A percentile compares a stretch with the other conserved stretches of the same genome.
Evolutionary conservation across 208 protist genomes (phyloP).

Genomic region (Leishmania braziliensis): DNA sequence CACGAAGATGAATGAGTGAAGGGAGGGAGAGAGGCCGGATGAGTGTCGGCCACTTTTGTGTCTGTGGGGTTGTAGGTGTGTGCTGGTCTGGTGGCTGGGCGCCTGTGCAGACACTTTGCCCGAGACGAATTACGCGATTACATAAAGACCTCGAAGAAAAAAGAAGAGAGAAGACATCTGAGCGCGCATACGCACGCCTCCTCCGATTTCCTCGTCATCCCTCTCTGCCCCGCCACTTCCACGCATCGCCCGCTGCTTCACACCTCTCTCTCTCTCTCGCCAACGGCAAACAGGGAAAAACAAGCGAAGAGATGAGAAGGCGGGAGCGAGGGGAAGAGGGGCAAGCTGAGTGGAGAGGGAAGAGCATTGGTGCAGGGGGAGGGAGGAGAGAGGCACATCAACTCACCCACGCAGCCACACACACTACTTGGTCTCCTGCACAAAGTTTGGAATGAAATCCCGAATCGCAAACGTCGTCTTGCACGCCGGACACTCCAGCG

Average conservation of each 20-base stretch:
- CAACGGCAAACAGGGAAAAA: not conserved
- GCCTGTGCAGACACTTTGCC: not conserved
- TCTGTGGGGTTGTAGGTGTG: not conserved
- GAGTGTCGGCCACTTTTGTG: not conserved
- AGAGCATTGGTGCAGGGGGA: not conserved
- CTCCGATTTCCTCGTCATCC: not conserved
- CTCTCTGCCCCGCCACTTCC: not conserved
- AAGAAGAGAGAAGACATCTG: not conserved
- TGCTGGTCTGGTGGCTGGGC: not conserved
- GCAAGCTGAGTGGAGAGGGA: too few relatives aligned
- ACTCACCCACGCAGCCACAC: not conserved
- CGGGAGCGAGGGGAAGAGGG: not conserved
- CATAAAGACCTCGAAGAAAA: not conserved
- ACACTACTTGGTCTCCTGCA: slow-evolving; percentile 40
- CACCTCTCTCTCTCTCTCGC: not conserved
- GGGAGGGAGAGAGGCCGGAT: not conserved
- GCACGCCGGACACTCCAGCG: slow-evolving; percentile 72
- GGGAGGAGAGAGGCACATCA: not conserved
- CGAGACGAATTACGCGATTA: not conserved
- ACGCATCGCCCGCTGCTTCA: not conserved
- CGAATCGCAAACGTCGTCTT: slow-evolving; percentile 60
- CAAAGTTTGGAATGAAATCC: slow-evolving; percentile 91
- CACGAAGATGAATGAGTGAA: not conserved
- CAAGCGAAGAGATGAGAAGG: not conserved
- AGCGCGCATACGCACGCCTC: not conserved